phyloP scores from a whole-genome alignment of 371 early-diverging fungal genomes.

The Mortierella sp. region DNA sequence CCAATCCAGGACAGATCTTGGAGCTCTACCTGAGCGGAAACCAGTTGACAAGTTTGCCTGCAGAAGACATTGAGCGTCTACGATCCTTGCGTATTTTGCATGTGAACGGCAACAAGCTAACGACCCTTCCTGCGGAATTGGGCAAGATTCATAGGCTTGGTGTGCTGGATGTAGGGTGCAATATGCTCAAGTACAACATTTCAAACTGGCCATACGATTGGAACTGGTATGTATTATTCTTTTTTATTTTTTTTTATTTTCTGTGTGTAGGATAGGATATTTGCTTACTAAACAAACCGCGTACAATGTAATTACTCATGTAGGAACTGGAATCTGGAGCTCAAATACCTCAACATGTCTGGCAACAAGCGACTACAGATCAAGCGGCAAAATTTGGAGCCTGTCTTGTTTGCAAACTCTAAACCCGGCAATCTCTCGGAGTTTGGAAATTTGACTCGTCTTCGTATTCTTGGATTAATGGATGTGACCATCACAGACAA shows the following conservation, averaged over 20 bases:
- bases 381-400: constrained; percentile 71
- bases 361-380: constrained; percentile 93
- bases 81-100: constrained; percentile 78
- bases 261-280: too few species aligned
- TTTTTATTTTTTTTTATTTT: neutral
- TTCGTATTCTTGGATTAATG: constrained; percentile 89
- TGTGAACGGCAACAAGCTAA: constrained; percentile 92
- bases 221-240: constrained; percentile 80
- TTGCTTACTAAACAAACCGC: neutral
- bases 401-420: constrained; percentile 39
- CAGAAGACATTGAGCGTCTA: constrained; percentile 87
- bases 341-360: constrained; percentile 91
- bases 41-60: constrained; percentile 85
- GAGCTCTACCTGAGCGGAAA: constrained; percentile 92
- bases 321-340: constrained; percentile 91
- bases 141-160: constrained; percentile 82
- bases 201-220: constrained; percentile 97
- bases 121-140: constrained; percentile 93
- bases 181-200: constrained; percentile 92
- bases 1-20: constrained; percentile 66
- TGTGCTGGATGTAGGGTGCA: constrained; percentile 90
- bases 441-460: constrained; percentile 79
- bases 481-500: constrained; percentile 87
- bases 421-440: constrained; percentile 77
- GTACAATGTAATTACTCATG: neutral